Evolutionary conservation across 345 rosid species (phyloP), one percentile per base, ranked within the genome.

Genomic region (Rubroshorea leprosula): DNA sequence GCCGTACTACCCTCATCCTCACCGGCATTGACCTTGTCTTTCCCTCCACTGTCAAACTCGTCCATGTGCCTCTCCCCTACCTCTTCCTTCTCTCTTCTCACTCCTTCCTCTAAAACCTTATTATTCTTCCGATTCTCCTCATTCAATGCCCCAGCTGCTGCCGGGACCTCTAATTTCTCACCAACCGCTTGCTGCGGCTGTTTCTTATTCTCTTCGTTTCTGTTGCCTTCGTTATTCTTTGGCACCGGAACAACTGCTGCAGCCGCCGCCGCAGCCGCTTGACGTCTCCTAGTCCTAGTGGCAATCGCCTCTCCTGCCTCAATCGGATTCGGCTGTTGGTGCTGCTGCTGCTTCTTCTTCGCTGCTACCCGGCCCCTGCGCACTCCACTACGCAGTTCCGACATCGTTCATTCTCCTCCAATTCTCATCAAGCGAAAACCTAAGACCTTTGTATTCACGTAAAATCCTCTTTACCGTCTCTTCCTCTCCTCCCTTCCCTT

Each of bases 321-420:
- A 5, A 71, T 72, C 49, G 72, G 73, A 55, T 17, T 69, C 66
- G 49, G 10, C 49, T 62, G 52, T 49, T 26, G n/a, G n/a, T n/a
- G 57, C 63, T 48, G 39, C 51, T 55, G 53, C 21, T 51, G 61
- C 47, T 58, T 45, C 35, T 58, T 41, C 35, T 17, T 60, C 26
- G 68, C 57, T 20, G 68, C 79, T 63, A 53, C 64, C 74, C 74
- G 78, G 64, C 82, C 85, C 60, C 75, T 74, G 77, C 83, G 87
- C 71, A 61, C 75, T 76, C 80, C 83, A 38, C 71, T 70, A 84
- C 85, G 90, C 78, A 64, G 77, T 57, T 63, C 83, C 75, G 87
- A 85, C 90, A 84, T 81, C 72, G 68, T 84, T 84, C 87, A 84
- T 84, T 62, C 64, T 60, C 29, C 65, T 77, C 65, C 68, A 63